Evolutionary conservation across 768 basidiomycete species (phyloP).

Genomic region (Leccinum broughii): DNA sequence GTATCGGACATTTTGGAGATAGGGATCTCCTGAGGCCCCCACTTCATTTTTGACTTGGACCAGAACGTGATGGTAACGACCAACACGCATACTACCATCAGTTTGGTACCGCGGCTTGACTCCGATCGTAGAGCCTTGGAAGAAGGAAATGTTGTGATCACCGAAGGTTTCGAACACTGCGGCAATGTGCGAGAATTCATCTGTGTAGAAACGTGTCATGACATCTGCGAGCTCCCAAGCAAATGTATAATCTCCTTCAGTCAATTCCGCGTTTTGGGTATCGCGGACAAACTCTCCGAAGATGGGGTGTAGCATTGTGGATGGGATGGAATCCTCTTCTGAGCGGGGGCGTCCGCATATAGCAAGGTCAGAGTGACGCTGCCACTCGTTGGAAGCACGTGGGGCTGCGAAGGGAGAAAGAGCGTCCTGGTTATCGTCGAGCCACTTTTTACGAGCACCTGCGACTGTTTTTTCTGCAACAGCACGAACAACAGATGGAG

Average conservation of each 20-base stretch:
- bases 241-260: background rate
- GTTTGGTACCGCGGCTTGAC: no score
- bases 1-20: slow-evolving; percentile 24
- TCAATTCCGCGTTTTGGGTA: background rate
- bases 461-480: no score
- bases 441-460: no score
- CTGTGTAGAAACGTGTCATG: background rate
- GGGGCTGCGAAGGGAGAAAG: no score
- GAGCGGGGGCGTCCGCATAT: background rate
- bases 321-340: background rate
- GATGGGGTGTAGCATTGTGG: background rate
- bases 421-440: no score
- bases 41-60: slow-evolving; percentile 25
- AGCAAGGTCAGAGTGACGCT: background rate
- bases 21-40: slow-evolving; percentile 24
- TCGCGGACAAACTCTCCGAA: background rate
- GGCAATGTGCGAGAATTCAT: no score
- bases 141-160: no score
- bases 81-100: background rate
- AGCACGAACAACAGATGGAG: background rate
- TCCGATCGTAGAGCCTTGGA: no score
- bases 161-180: no score
- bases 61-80: background rate
- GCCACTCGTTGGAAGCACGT: background rate
- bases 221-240: background rate